Percentiles rank a stretch among this genome's conserved stretches.
These are phyloP conservation scores for cucumber (Cucumis sativus) DNA, from an alignment of 306 rosid species.

Conservation along the genomic window DNA sequence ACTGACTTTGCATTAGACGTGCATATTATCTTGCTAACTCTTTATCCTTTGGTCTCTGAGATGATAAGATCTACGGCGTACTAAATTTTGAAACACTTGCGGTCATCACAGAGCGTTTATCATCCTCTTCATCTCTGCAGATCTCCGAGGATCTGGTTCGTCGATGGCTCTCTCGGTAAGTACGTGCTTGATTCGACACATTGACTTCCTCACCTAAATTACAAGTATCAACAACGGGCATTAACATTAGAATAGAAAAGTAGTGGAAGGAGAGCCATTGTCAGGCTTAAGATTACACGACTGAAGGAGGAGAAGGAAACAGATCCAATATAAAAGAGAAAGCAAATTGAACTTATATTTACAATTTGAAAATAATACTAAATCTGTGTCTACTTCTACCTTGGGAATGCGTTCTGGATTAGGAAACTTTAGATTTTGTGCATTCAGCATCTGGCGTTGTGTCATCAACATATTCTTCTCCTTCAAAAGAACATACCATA, in stretches of 20 bases:
- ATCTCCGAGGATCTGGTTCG: slow-evolving; percentile 87
- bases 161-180: slow-evolving; percentile 90
- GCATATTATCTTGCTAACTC: neutral
- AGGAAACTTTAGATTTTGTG: slow-evolving; percentile 71
- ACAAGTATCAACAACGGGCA: neutral
- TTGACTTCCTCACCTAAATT: slow-evolving; percentile 83
- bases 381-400: slow-evolving; percentile 21
- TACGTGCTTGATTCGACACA: slow-evolving; percentile 95
- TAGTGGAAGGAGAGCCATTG: neutral
- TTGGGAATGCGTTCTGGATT: slow-evolving; percentile 90
- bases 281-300: neutral
- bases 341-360: neutral
- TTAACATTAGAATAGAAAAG: neutral
- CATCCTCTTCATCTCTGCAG: slow-evolving; percentile 97
- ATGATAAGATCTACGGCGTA: neutral
- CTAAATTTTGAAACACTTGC: neutral
- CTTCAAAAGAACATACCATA: slow-evolving; percentile 86
- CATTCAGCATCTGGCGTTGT: slow-evolving; percentile 90
- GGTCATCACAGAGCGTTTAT: slow-evolving; percentile 53
- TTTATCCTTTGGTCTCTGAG: neutral
- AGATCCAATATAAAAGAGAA: neutral
- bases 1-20: neutral
- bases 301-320: neutral
- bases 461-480: slow-evolving; percentile 96
- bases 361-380: slow-evolving; percentile 3